A percentile compares a stretch with the other conserved stretches of the same genome.
Conservation (phyloP, 2,329 filamentous ascomycete genomes). For the Penicillium expansum region DNA sequence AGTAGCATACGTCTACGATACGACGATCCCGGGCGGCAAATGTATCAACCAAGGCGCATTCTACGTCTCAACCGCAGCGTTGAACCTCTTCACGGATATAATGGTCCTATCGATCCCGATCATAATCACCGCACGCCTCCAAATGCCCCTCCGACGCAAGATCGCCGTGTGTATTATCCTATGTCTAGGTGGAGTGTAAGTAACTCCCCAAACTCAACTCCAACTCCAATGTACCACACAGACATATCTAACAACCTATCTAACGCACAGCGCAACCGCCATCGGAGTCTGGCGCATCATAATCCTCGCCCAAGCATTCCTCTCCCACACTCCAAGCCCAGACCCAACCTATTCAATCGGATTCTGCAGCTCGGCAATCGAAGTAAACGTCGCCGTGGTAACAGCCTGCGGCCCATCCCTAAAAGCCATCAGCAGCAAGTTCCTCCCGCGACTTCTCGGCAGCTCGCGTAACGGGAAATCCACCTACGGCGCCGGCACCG, state of each 20-base stretch:
- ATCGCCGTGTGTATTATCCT: constrained; percentile 31
- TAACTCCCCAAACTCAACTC: background rate
- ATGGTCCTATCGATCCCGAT: constrained; percentile 32
- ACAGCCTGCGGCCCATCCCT: constrained; percentile 31
- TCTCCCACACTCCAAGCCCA: background rate
- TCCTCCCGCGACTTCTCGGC: constrained; percentile 20
- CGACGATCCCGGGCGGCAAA: constrained; percentile 17
- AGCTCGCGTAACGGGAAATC: constrained; percentile 15
- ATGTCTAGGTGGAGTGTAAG: constrained; percentile 29
- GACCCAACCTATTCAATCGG: constrained; percentile 28
- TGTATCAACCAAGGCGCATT: constrained; percentile 32
- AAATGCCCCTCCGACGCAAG: constrained; percentile 29
- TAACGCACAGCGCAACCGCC: constrained; percentile 23
- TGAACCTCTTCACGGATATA: constrained; percentile 33
- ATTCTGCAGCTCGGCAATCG: constrained; percentile 31
- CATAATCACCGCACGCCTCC: constrained; percentile 31
- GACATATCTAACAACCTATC: background rate
- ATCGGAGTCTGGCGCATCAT: constrained; percentile 31
- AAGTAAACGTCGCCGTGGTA: constrained; percentile 31
- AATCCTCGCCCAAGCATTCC: constrained; percentile 24
- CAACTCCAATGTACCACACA: background rate
- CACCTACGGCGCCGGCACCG: constrained; percentile 7
- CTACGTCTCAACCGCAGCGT: constrained; percentile 26
- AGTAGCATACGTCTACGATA: constrained; percentile 25
- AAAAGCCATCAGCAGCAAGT: constrained; percentile 23